These are phyloP conservation scores for Arachnomyces sp. DNA, from an alignment of 2,329 filamentous ascomycete species.

Conservation along the genomic window DNA sequence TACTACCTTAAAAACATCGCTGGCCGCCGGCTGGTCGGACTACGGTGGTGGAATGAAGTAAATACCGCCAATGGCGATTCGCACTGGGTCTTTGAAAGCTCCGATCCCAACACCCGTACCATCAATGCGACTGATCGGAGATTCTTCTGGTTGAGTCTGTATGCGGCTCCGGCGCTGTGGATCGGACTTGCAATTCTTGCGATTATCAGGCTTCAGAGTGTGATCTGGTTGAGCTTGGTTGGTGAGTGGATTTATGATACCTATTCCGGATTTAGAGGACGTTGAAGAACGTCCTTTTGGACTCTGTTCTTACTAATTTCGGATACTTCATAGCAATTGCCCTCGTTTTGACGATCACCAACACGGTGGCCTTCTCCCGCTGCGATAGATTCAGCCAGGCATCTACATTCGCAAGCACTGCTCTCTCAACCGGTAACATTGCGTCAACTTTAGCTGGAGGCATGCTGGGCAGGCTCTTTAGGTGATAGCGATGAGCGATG, in stretches of 20 bases:
- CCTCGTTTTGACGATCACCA: constrained; percentile 42
- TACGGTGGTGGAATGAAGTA: constrained; percentile 47
- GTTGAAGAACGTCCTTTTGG: background rate
- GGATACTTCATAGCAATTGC: constrained; percentile 34
- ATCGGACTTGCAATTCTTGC: constrained; percentile 41
- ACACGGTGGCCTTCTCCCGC: constrained; percentile 44
- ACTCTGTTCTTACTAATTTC: background rate
- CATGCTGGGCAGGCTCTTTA: constrained; percentile 48
- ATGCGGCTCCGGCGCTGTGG: constrained; percentile 41
- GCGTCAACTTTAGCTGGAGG: constrained; percentile 48
- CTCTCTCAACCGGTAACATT: constrained; percentile 43
- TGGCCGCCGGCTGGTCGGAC: constrained; percentile 42
- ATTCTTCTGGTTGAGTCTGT: constrained; percentile 45
- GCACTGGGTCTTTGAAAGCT: constrained; percentile 45
- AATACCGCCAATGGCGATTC: constrained; percentile 40
- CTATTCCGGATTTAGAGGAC: background rate
- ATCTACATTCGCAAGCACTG: constrained; percentile 48
- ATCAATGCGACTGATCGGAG: constrained; percentile 42
- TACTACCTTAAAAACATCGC: constrained; percentile 47
- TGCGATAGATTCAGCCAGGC: constrained; percentile 50
- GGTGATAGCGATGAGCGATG: constrained; percentile 17
- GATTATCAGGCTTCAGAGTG: constrained; percentile 36
- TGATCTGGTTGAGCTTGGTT: constrained; percentile 44
- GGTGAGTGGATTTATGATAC: constrained; percentile 32
- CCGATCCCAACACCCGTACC: constrained; percentile 35